Evolutionary conservation across 1,139 yeast species (phyloP).

Genomic region (Saccharomycopsis hybrid): DNA sequence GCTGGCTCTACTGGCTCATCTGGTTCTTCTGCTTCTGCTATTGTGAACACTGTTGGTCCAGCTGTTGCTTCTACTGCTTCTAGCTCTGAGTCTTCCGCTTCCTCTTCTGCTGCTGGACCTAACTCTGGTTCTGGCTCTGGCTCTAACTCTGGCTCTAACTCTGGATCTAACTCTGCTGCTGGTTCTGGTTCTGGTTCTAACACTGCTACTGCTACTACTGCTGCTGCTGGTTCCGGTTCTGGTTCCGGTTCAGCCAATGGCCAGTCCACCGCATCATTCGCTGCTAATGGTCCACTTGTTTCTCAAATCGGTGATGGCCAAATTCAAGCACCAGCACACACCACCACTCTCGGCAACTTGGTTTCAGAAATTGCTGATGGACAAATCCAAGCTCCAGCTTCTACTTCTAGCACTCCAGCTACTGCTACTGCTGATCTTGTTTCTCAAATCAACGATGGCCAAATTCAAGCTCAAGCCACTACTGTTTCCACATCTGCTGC

Average conservation of each 20-base stretch:
- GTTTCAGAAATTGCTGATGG: constrained; percentile 26
- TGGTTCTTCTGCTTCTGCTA: not conserved
- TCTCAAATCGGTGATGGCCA: constrained; percentile 49
- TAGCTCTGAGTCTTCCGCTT: no score
- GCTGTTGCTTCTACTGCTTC: not conserved
- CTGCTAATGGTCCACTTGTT: constrained; percentile 34
- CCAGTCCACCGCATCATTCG: constrained; percentile 34
- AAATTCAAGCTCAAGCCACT: constrained; percentile 40
- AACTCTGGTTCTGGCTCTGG: no score
- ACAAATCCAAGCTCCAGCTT: constrained; percentile 25
- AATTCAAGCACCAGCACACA: constrained; percentile 45
- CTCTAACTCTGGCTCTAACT: not conserved
- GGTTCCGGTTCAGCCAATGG: constrained; percentile 31
- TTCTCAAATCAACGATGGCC: constrained; percentile 53
- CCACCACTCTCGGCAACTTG: constrained; percentile 21
- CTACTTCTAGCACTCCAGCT: constrained; percentile 22
- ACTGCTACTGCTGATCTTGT: constrained; percentile 36
- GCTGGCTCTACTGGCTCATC: not conserved
- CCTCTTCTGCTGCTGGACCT: no score
- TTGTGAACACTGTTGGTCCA: not conserved
- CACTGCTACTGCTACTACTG: no score
- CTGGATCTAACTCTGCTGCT: constrained; percentile 29
- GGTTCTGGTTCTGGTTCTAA: constrained; percentile 20
- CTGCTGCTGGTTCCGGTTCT: constrained; percentile 25
- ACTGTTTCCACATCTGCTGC: constrained; percentile 25